phyloP scores from a whole-genome alignment of 257 asterid genomes.

The Perilla frutescens region DNA sequence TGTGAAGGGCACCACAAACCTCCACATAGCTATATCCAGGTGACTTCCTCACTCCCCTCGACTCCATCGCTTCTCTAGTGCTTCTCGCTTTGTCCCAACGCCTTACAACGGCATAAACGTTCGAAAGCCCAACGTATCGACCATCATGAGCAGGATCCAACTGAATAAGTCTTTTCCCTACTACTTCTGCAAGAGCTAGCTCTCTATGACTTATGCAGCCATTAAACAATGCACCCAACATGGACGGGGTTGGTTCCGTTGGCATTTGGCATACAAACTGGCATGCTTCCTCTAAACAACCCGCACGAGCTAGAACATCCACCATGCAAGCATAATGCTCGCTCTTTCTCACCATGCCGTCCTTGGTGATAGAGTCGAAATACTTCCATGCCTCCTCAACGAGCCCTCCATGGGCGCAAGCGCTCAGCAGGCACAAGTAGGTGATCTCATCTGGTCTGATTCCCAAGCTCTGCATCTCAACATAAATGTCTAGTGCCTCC shows the following conservation, averaged over 20 bases:
- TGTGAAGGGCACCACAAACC: slow-evolving; percentile 56
- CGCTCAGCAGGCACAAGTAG: slow-evolving; percentile 64
- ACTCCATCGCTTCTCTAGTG: slow-evolving; percentile 69
- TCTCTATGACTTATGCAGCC: slow-evolving; percentile 72
- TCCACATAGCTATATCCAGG: slow-evolving; percentile 75
- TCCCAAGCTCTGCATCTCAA: slow-evolving; percentile 47
- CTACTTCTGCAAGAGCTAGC: slow-evolving; percentile 62
- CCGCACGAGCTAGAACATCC: slow-evolving; percentile 81
- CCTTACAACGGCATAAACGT: slow-evolving; percentile 60
- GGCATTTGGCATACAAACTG: slow-evolving; percentile 50
- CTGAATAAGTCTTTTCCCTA: slow-evolving; percentile 67
- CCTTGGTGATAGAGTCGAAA: slow-evolving; percentile 46
- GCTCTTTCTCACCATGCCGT: slow-evolving; percentile 58
- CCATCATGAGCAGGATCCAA: slow-evolving; percentile 76
- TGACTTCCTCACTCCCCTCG: slow-evolving; percentile 67
- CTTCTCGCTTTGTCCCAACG: slow-evolving; percentile 71
- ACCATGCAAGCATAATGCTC: slow-evolving; percentile 86
- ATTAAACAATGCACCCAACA: slow-evolving; percentile 69
- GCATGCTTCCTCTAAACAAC: slow-evolving; percentile 61
- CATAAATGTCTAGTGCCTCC: slow-evolving; percentile 50
- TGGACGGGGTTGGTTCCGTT: slow-evolving; percentile 62
- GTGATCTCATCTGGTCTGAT: slow-evolving; percentile 74
- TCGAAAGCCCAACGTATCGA: slow-evolving; percentile 74
- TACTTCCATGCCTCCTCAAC: slow-evolving; percentile 66
- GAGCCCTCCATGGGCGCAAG: slow-evolving; percentile 83